Percentiles rank a stretch among this genome's conserved stretches.
phyloP scores from a whole-genome alignment of 805 yeast genomes.

The Kodamaea kakaduensis region DNA sequence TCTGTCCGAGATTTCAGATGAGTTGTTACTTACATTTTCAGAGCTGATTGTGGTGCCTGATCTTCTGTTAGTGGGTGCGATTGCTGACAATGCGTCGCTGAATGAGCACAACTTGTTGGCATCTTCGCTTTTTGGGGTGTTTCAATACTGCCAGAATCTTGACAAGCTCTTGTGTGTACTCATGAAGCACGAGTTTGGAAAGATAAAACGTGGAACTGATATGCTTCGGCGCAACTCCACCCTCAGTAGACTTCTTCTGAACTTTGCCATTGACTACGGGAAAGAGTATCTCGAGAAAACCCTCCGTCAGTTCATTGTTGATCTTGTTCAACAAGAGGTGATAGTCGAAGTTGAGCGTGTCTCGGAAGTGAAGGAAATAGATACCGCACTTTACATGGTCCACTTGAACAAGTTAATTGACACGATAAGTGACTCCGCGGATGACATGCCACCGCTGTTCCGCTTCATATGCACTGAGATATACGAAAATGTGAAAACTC shows the following conservation, averaged over 20 bases:
- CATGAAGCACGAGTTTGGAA: slow-evolving; percentile 58
- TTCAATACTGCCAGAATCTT: slow-evolving; percentile 33
- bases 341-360: slow-evolving; percentile 63
- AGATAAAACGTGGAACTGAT: slow-evolving; percentile 61
- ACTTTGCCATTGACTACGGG: slow-evolving; percentile 69
- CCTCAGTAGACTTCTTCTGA: slow-evolving; percentile 70
- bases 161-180: slow-evolving; percentile 50
- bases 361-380: slow-evolving; percentile 27
- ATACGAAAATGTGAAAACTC: slow-evolving; percentile 49
- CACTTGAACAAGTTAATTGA: slow-evolving; percentile 57
- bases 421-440: slow-evolving; percentile 52
- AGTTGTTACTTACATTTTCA: slow-evolving; percentile 22
- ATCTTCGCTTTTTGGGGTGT: slow-evolving; percentile 55
- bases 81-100: slow-evolving; percentile 61
- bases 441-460: slow-evolving; percentile 65
- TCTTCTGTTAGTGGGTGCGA: slow-evolving; percentile 40
- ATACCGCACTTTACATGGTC: slow-evolving; percentile 47
- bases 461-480: slow-evolving; percentile 68
- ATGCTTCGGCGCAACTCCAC: slow-evolving; percentile 77
- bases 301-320: slow-evolving; percentile 54
- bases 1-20: slow-evolving; percentile 28
- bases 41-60: slow-evolving; percentile 28
- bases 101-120: slow-evolving; percentile 70
- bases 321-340: slow-evolving; percentile 45
- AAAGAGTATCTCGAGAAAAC: slow-evolving; percentile 50